Conservation (phyloP, 2,329 filamentous ascomycete genomes). For the Ramularia endophylla region DNA sequence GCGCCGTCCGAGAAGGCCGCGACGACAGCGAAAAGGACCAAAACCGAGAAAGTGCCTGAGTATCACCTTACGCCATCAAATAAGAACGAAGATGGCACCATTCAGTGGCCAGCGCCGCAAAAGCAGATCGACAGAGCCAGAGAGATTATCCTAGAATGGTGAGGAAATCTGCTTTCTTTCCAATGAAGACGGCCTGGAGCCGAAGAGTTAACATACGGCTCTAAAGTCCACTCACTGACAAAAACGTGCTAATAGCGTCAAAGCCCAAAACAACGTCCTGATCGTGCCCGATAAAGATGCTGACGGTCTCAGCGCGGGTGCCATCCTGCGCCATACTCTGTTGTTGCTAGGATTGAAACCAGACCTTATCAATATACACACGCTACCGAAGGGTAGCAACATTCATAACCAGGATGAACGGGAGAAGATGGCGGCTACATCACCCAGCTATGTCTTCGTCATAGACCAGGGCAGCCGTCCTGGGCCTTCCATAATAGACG, state of each 20-base stretch:
- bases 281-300: conserved; percentile 66
- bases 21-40: conserved; percentile 26
- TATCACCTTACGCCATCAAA: conserved; percentile 41
- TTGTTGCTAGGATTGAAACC: conserved; percentile 51
- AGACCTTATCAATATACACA: conserved; percentile 51
- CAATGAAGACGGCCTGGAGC: no score
- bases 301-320: conserved; percentile 60
- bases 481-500: conserved; percentile 49
- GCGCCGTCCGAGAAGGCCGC: conserved; percentile 4
- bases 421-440: conserved; percentile 43
- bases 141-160: conserved; percentile 55
- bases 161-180: conserved; percentile 22
- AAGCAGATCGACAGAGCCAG: conserved; percentile 52
- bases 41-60: conserved; percentile 32
- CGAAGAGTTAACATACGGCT: background rate
- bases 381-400: conserved; percentile 54
- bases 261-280: conserved; percentile 46
- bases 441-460: conserved; percentile 56
- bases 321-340: conserved; percentile 57
- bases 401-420: conserved; percentile 53
- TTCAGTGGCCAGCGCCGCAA: conserved; percentile 57
- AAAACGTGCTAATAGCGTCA: conserved; percentile 40
- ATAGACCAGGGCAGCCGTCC: conserved; percentile 59
- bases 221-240: background rate
- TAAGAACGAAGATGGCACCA: conserved; percentile 40